A percentile compares a stretch with the other conserved stretches of the same genome.
phyloP scores from a whole-genome alignment of 2,329 filamentous ascomycete species.

The Penicillium polonicum region DNA sequence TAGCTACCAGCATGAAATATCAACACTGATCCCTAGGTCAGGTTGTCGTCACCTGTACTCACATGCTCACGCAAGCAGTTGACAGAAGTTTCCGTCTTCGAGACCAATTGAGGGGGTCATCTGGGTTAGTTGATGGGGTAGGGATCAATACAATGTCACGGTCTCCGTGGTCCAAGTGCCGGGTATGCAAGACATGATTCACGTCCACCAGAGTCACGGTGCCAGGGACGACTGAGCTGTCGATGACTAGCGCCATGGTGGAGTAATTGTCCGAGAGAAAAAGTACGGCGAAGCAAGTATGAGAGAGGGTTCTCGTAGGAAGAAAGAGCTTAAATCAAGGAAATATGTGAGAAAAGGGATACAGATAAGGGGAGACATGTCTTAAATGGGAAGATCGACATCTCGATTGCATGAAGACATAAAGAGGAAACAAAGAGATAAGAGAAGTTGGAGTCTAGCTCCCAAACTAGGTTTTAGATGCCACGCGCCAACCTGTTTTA shows the following conservation, averaged over 20 bases:
- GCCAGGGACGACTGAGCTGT: constrained; percentile 39
- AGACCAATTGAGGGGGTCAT: constrained; percentile 51
- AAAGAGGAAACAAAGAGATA: too few relatives aligned
- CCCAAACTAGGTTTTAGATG: too few relatives aligned
- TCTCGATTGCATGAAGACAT: too few relatives aligned
- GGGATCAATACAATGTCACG: constrained; percentile 46
- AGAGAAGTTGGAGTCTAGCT: too few relatives aligned
- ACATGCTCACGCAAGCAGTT: constrained; percentile 45
- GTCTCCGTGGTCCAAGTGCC: constrained; percentile 31
- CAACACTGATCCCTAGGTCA: not conserved
- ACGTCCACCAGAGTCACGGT: constrained; percentile 48
- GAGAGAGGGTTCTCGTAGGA: not conserved
- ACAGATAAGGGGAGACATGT: not conserved
- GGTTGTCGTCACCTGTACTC: constrained; percentile 11
- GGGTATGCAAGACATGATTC: constrained; percentile 34
- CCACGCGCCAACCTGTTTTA: too few relatives aligned
- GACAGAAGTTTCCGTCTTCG: constrained; percentile 44
- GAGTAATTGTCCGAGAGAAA: not conserved
- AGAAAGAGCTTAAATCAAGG: not conserved
- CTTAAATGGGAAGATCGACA: not conserved
- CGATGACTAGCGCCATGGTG: constrained; percentile 29
- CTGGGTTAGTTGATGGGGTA: constrained; percentile 45
- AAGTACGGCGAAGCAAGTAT: not conserved
- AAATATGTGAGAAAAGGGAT: not conserved
- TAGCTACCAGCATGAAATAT: constrained; percentile 29